phyloP scores from a whole-genome alignment of 2,329 filamentous ascomycete species.

The Pestalotiopsis sp. region DNA sequence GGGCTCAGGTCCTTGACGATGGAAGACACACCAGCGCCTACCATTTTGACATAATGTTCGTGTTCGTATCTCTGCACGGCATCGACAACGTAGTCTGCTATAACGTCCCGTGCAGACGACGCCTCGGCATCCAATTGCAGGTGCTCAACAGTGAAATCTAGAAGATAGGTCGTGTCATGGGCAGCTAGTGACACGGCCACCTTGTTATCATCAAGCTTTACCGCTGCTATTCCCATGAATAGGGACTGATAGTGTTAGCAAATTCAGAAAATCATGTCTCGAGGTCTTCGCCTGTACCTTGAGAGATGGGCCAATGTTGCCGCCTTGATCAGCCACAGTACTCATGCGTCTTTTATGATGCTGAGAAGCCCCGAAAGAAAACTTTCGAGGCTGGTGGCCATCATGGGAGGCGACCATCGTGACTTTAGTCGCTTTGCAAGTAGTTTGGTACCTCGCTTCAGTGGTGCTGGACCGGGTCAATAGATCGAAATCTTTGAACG shows the following conservation, averaged over 20 bases:
- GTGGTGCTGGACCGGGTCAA: no score
- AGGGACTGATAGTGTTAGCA: constrained; percentile 47
- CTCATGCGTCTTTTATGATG: constrained; percentile 51
- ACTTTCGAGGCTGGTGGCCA: constrained; percentile 36
- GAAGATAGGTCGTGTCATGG: constrained; percentile 74
- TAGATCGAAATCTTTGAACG: no score
- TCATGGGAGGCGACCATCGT: not conserved
- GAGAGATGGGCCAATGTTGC: constrained; percentile 46
- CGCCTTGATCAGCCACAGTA: constrained; percentile 43
- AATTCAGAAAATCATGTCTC: not conserved
- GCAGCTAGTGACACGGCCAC: constrained; percentile 68
- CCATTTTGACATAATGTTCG: constrained; percentile 71
- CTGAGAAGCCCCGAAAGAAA: constrained; percentile 46
- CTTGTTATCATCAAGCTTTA: constrained; percentile 50
- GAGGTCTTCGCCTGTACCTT: constrained; percentile 34
- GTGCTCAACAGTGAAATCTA: constrained; percentile 71
- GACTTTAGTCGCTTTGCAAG: not conserved
- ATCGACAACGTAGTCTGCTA: constrained; percentile 62
- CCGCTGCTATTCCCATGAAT: constrained; percentile 64
- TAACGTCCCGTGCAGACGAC: constrained; percentile 42
- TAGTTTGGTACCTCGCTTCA: not conserved
- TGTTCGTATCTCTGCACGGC: constrained; percentile 63
- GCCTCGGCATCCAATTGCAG: constrained; percentile 47
- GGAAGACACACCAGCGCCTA: constrained; percentile 71
- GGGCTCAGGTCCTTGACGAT: constrained; percentile 64